Evolutionary conservation across 805 yeast genomes (phyloP), one percentile per base, ranked within the genome.

Genomic region (Pichia thaimueangensis): DNA sequence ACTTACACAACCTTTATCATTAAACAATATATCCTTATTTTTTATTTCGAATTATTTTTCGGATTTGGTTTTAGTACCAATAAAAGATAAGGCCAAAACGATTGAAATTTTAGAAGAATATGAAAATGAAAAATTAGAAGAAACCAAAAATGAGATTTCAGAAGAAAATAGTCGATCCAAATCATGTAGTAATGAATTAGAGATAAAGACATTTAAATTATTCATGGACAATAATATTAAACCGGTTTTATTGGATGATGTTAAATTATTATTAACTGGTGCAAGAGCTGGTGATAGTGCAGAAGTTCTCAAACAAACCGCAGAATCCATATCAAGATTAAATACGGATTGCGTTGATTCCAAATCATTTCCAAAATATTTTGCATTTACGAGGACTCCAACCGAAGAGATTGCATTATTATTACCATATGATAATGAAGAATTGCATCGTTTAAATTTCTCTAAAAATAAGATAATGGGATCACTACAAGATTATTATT

Each of bases 11-110:
- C 86, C 86, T 1, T 60, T 80, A n/a, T 70, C 82, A 1, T 63
- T 66, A 30, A 75, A 76, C 36, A 69, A 67, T 15, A 76, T 80
- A 24, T 70, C 85, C 2, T 64, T 80, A 27, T 80, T 78, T 54
- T 80, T 80, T 58, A 57, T 80, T 25, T 70, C 80, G 15, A 76
- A 80, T 27, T 82, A 80, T 58, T 79, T 77, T 57, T 72, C 78
- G 31, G 84, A 80, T 57, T 74, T 76, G 36, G 79, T 80, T 19
- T 61, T 80, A 36, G 67, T 79, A n/a, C 86, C 86, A 0, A 57
- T 56, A 29, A 51, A 54, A 6, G 64, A 67, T 6, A 68, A 69
- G 47, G 64, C 60, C 1, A 64, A 68, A 43, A 83, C 77, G 2
- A 57, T 73, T 4, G 52, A 55, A 24, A 67, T 76, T 4, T 57